Base-by-base conservation (phyloP, 225 moss, liverwort and hornwort species). In the Pseudisothecium myosuroides region DNA sequence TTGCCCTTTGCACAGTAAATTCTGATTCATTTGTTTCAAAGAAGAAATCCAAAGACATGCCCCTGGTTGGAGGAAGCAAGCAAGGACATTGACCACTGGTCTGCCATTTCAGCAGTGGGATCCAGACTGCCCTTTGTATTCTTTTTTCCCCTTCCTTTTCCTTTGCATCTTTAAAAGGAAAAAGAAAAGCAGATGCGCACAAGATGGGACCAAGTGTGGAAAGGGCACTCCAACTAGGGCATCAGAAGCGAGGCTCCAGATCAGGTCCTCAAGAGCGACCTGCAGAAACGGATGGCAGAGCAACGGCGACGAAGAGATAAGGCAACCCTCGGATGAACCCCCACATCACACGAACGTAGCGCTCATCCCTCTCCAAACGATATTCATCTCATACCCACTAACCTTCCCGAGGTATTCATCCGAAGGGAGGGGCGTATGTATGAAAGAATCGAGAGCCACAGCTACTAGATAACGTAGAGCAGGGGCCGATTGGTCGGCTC, bases 391-490 rank as follows among this genome's bases (percentile, higher is more conserved):
- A 4, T 19, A 4, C 12, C 8, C 50, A 6, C 23, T 7, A 2
- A 2, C 31, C 13, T 31, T 34, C 23, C 82, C 16, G 49, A 34
- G 17, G 60, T 72, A 73, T 83, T 83, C 88, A 83, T 63, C 88
- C 34, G 14, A 3, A 27, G 32, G 12, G 81, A 55, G 63, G 86
- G 76, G 36, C 83, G 89, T 83, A 63, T 67, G 90, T 87, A 90
- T 81, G 88, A 67, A 86, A 64, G 90, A 87, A 84, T 91, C 84
- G 84, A 93, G 60, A 76, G 68, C 93, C 93, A 93, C 93, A 93
- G 90, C 91, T 88, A 85, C 74, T 32, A 89, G 93, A 93, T 93
- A 93, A 93, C 89, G 92, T 93, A 92, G 90, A 90, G 89, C 88
- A 78, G 17, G 65, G 87, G 74, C 20, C 77, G 85, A 87, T 86